These are phyloP conservation scores for Fusarium albidum DNA, from an alignment of 2,329 filamentous ascomycete genomes.

Conservation along the genomic window DNA sequence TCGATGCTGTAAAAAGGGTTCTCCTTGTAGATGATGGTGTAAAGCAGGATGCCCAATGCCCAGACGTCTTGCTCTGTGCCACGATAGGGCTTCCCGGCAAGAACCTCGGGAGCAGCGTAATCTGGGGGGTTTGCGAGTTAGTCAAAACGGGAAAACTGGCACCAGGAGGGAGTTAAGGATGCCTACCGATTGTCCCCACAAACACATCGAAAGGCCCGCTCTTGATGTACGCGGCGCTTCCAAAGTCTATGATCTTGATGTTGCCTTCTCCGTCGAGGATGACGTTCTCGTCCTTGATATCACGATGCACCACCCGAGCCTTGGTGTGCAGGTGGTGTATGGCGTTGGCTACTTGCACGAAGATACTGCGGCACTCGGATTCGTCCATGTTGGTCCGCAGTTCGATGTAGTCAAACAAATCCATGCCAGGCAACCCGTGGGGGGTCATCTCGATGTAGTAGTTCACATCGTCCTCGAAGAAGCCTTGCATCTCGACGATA, in stretches of 20 bases:
- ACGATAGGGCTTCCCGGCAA: slow-evolving; percentile 89
- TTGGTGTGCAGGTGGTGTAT: slow-evolving; percentile 91
- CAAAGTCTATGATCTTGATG: slow-evolving; percentile 98
- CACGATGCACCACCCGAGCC: slow-evolving; percentile 91
- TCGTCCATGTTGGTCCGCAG: slow-evolving; percentile 97
- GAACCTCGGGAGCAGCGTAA: slow-evolving; percentile 97
- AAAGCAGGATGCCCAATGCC: slow-evolving; percentile 95
- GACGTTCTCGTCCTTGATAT: slow-evolving; percentile 99
- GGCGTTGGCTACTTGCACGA: slow-evolving; percentile 89
- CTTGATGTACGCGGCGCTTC: slow-evolving; percentile 97
- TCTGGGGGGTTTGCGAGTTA: slow-evolving; percentile 66
- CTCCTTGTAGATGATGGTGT: slow-evolving; percentile 99
- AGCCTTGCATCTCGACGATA: slow-evolving; percentile 77
- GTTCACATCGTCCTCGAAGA: slow-evolving; percentile 83
- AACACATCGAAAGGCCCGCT: slow-evolving; percentile 99
- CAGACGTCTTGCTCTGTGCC: slow-evolving; percentile 99
- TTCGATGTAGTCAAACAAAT: slow-evolving; percentile 98
- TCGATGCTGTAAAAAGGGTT: slow-evolving; percentile 99
- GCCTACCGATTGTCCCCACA: slow-evolving; percentile 94
- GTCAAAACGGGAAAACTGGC: slow-evolving; percentile 8
- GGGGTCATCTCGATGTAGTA: slow-evolving; percentile 99
- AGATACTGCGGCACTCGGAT: slow-evolving; percentile 91
- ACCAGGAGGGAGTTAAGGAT: background rate
- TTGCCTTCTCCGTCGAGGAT: slow-evolving; percentile 93
- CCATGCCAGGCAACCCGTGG: slow-evolving; percentile 95